Evolutionary conservation across 2,329 filamentous ascomycete species (phyloP).

Genomic region (Aspergillus versicolor): DNA sequence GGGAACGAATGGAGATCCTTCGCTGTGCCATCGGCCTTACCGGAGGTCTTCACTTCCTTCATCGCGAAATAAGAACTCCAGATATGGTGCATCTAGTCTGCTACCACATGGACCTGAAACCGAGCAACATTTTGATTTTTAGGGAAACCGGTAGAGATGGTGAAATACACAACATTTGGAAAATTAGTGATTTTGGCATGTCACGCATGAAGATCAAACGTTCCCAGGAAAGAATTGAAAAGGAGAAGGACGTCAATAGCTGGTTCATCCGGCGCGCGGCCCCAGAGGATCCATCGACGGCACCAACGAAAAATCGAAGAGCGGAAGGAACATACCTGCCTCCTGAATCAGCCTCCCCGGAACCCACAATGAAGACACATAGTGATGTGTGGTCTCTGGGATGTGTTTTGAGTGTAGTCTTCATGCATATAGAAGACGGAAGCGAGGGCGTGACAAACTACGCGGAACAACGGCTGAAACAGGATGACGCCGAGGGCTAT

Average conservation of each 20-base stretch:
- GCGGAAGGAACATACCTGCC: not conserved
- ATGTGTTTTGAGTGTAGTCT: not conserved
- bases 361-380: not conserved
- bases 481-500: not conserved
- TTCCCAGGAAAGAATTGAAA: not conserved
- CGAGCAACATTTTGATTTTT: slow-evolving; percentile 5
- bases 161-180: not conserved
- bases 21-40: slow-evolving; percentile 1
- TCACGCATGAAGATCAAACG: not conserved
- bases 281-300: not conserved
- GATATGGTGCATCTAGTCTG: not conserved
- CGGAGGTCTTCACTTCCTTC: not conserved
- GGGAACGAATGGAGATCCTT: not conserved
- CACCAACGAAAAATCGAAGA: not conserved
- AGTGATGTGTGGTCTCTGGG: slow-evolving; percentile 10
- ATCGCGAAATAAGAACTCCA: not conserved
- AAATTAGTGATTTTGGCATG: slow-evolving; percentile 1
- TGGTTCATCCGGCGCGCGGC: not conserved
- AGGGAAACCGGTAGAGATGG: not conserved
- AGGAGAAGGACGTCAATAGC: not conserved
- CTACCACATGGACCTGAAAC: slow-evolving; percentile 5
- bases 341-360: not conserved
- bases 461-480: not conserved
- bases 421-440: not conserved
- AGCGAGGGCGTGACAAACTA: not conserved